A percentile compares a stretch with the other conserved stretches of the same genome.
These are phyloP conservation scores for Jackrogersella minutella DNA, from an alignment of 495 filamentous ascomycete genomes.

Conservation along the genomic window DNA sequence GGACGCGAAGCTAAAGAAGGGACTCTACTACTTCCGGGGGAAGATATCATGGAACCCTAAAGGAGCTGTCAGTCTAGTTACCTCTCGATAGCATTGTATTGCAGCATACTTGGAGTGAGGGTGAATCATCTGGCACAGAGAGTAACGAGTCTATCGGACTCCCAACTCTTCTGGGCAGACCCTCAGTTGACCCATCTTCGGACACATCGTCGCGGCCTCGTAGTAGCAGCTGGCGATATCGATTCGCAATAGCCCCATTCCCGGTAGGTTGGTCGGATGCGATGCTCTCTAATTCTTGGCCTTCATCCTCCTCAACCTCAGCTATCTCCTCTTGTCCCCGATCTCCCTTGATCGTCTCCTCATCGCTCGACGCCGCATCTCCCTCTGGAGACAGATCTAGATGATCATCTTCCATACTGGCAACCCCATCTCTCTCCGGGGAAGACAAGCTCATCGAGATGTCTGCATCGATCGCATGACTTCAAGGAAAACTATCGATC, in stretches of 20 bases:
- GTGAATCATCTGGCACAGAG: slow-evolving; percentile 87
- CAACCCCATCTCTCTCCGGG: slow-evolving; percentile 56
- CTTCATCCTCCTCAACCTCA: slow-evolving; percentile 51
- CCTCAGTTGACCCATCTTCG: slow-evolving; percentile 56
- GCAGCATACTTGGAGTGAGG: slow-evolving; percentile 78
- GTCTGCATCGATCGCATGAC: slow-evolving; percentile 48
- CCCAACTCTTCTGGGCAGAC: slow-evolving; percentile 47
- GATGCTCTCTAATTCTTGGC: slow-evolving; percentile 18
- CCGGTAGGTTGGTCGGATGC: slow-evolving; percentile 33
- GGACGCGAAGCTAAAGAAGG: slow-evolving; percentile 57
- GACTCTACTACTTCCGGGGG: slow-evolving; percentile 69
- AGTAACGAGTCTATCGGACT: slow-evolving; percentile 61
- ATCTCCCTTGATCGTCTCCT: slow-evolving; percentile 54
- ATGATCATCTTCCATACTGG: slow-evolving; percentile 53
- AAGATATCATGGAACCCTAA: slow-evolving; percentile 84
- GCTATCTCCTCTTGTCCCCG: slow-evolving; percentile 52
- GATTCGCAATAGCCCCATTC: slow-evolving; percentile 51
- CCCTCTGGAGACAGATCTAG: slow-evolving; percentile 47
- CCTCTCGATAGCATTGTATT: neutral
- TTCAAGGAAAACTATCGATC: slow-evolving; percentile 16
- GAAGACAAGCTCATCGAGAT: slow-evolving; percentile 60
- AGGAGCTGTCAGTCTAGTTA: slow-evolving; percentile 41
- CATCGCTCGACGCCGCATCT: slow-evolving; percentile 52
- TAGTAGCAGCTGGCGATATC: slow-evolving; percentile 56
- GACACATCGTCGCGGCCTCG: slow-evolving; percentile 53